Conservation (phyloP, 305 asterid genomes). For the Fraxinus xanthoxyloides region DNA sequence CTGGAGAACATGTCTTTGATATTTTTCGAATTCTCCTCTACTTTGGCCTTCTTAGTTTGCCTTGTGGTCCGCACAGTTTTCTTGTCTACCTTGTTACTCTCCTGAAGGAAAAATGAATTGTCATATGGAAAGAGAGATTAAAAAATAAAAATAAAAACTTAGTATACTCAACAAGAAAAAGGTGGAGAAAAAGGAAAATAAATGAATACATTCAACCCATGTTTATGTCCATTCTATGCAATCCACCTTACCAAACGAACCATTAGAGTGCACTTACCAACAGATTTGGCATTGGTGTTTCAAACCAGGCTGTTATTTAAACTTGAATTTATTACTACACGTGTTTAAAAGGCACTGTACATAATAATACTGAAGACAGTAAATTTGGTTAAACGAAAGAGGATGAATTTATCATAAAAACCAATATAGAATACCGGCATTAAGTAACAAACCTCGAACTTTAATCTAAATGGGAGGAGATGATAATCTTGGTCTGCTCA, state of each 20-base stretch:
- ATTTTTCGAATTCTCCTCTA: constrained; percentile 70
- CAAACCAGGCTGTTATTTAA: neutral
- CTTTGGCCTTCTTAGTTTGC: constrained; percentile 68
- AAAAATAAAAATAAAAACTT: too few species aligned
- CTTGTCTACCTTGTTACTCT: constrained; percentile 44
- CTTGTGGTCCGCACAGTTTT: constrained; percentile 37
- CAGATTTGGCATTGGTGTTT: neutral
- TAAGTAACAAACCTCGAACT: neutral
- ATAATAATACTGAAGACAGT: neutral
- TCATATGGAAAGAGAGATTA: neutral
- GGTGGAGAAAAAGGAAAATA: neutral
- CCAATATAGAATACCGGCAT: neutral
- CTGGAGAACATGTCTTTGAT: constrained; percentile 89
- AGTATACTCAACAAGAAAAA: neutral
- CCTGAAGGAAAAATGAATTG: constrained; percentile 36
- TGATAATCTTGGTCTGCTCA: neutral
- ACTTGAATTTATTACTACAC: neutral
- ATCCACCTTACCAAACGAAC: neutral
- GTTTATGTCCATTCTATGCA: neutral
- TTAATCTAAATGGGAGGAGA: neutral
- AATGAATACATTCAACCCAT: neutral
- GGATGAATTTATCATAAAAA: neutral
- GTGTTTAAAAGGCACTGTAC: neutral
- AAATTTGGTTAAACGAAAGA: neutral
- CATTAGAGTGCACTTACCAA: neutral